Conservation (phyloP, 768 basidiomycete genomes). For the Mycena kentingensis region DNA sequence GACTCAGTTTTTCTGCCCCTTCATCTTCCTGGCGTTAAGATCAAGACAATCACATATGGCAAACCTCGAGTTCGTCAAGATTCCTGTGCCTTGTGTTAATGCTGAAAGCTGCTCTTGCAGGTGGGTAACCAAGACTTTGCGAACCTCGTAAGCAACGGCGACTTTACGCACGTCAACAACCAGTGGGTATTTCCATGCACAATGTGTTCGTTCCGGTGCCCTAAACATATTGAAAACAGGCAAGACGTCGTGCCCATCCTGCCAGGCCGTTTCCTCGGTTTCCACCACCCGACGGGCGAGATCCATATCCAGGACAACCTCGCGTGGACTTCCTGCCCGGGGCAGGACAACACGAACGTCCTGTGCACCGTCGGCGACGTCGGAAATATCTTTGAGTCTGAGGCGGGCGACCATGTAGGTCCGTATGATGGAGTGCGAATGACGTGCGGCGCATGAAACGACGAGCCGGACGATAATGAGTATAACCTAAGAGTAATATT, state of each 20-base stretch:
- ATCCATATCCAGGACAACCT: slow-evolving; percentile 42
- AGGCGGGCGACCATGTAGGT: slow-evolving; percentile 25
- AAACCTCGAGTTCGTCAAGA: slow-evolving; percentile 23
- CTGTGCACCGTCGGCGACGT: slow-evolving; percentile 3
- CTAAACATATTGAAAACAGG: slow-evolving; percentile 14
- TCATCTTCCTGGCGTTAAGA: slow-evolving; percentile 23
- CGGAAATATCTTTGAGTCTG: background rate
- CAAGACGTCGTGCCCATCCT: slow-evolving; percentile 37
- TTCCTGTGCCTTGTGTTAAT: background rate
- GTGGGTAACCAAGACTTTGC: slow-evolving; percentile 59
- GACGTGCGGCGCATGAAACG: slow-evolving; percentile 12
- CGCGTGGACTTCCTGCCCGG: slow-evolving; percentile 29
- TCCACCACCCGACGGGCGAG: slow-evolving; percentile 35
- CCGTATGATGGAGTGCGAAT: slow-evolving; percentile 26
- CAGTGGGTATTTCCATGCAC: slow-evolving; percentile 20
- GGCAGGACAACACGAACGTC: slow-evolving; percentile 41
- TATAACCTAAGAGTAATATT: background rate
- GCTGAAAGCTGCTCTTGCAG: slow-evolving; percentile 24
- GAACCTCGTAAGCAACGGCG: slow-evolving; percentile 48
- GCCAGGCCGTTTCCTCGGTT: slow-evolving; percentile 38
- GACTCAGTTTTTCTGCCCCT: slow-evolving; percentile 31
- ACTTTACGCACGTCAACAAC: slow-evolving; percentile 53
- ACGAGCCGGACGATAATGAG: slow-evolving; percentile 27
- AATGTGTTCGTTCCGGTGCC: background rate
- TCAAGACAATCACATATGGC: slow-evolving; percentile 28